Base-by-base conservation (phyloP, 78 protist genomes). In the Blattamonas nauphoetae region DNA sequence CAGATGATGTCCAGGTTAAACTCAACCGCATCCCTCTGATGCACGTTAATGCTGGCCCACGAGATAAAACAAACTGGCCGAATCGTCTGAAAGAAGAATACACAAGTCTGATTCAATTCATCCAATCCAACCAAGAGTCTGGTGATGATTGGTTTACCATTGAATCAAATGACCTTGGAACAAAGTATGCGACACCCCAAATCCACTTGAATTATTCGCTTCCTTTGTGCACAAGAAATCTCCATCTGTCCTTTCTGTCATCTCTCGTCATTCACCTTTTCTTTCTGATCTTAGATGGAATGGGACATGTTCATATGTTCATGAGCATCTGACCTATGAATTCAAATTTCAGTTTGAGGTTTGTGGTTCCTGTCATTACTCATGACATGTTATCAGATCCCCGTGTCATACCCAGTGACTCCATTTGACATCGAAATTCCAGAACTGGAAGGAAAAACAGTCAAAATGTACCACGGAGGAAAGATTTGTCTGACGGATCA, bases 401-500 rank as follows among this genome's bases (percentile, higher is more conserved):
- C 98, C 5, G 95, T 93, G 3, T 88, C 97, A 1, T 97, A 96
- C 41, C 99, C 99, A 1, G 89, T 42, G 3, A 87, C 94, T 33
- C 81, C 97, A 1, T 96, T 96, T 0, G 99, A 95, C 64, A 78
- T 97, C 32, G 95, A 78, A 3, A 78, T 97, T 0, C 97, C 98
- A n/a, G 97, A 97, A 87, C 89, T 97, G 3, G 99, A 97, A 0
- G 95, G 95, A 6, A 90, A 86, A 87, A 92, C 95, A 2, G 91
- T 89, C 45, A 94, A 94, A 81, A 94, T 94, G 96, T 93, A 90
- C 81, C 34, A 97, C 3, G 99, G 98, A 11, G 99, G 99, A 4
- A 95, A 94, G 82, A 97, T 97, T 55, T 97, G 99, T 85, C 82
- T 94, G 33, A 95, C 96, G 44, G 91, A 87, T 35, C 99, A 97